A percentile compares a stretch with the other conserved stretches of the same genome.
These are phyloP conservation scores for Sugiyamaella castrensis DNA, from an alignment of 1,139 yeast genomes.

Conservation along the genomic window DNA sequence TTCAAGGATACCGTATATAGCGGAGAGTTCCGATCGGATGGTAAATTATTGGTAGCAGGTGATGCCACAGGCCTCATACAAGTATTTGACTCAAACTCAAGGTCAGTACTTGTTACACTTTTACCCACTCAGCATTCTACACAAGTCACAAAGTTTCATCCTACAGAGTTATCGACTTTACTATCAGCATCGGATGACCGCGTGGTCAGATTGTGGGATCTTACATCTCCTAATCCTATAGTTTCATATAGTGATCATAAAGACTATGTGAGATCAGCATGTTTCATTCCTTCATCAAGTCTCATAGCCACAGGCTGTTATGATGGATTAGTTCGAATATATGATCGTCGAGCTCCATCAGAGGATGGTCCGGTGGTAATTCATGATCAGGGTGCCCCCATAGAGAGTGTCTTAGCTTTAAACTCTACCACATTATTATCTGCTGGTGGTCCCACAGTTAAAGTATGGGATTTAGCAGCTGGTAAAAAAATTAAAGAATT, in stretches of 20 bases:
- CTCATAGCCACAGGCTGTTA: constrained; percentile 90
- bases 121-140: constrained; percentile 84
- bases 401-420: constrained; percentile 80
- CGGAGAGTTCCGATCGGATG: constrained; percentile 81
- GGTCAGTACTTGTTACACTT: constrained; percentile 74
- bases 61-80: constrained; percentile 88
- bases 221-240: constrained; percentile 69
- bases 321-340: constrained; percentile 83
- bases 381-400: constrained; percentile 67
- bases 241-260: constrained; percentile 70
- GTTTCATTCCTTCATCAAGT: constrained; percentile 73
- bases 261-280: constrained; percentile 84
- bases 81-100: constrained; percentile 77
- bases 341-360: constrained; percentile 68
- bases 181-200: constrained; percentile 92
- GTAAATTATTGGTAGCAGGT: constrained; percentile 78
- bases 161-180: constrained; percentile 64
- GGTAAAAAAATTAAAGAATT: constrained; percentile 62
- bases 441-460: constrained; percentile 79
- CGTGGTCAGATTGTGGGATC: constrained; percentile 81
- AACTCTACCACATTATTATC: constrained; percentile 78
- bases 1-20: constrained; percentile 88
- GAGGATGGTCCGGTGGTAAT: constrained; percentile 45
- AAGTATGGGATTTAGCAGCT: constrained; percentile 88
- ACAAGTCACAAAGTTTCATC: constrained; percentile 91